Conservation (phyloP, 306 rosid genomes). For the Malus sylvestris region DNA sequence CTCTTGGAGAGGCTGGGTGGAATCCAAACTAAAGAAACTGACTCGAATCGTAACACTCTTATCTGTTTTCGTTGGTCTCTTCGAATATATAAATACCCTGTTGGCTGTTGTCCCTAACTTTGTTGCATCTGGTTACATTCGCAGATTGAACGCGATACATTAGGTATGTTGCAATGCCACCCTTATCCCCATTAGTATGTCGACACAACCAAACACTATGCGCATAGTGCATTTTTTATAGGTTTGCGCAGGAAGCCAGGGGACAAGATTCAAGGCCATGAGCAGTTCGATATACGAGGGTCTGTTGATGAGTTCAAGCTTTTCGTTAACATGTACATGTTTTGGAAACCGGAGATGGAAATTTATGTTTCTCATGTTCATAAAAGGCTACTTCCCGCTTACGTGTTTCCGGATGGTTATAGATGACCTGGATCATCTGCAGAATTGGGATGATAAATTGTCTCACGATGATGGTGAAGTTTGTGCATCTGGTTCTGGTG, state of each 20-base stretch:
- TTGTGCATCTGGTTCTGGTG: slow-evolving; percentile 14
- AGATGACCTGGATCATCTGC: slow-evolving; percentile 48
- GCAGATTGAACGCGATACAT: slow-evolving; percentile 89
- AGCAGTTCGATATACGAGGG: slow-evolving; percentile 79
- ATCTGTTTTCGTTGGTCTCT: neutral
- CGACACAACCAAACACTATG: slow-evolving; percentile 60
- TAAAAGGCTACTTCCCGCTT: slow-evolving; percentile 68
- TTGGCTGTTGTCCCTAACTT: neutral
- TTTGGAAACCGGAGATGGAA: slow-evolving; percentile 91
- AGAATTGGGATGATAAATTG: slow-evolving; percentile 2
- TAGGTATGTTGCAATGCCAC: slow-evolving; percentile 85
- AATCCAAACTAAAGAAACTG: slow-evolving; percentile 72
- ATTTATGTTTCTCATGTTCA: slow-evolving; percentile 80
- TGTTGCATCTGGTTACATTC: slow-evolving; percentile 17
- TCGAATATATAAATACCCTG: neutral
- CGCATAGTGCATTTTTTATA: slow-evolving; percentile 80
- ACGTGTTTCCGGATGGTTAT: slow-evolving; percentile 71
- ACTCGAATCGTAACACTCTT: slow-evolving; percentile 45
- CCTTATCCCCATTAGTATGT: slow-evolving; percentile 76
- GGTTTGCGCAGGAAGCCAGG: slow-evolving; percentile 88
- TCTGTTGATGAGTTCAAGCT: slow-evolving; percentile 86
- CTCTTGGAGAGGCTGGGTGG: slow-evolving; percentile 91
- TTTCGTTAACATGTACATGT: slow-evolving; percentile 56
- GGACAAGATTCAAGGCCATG: slow-evolving; percentile 55
- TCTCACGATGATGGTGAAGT: slow-evolving; percentile 23